A percentile compares a stretch with the other conserved stretches of the same genome.
phyloP scores from a whole-genome alignment of 225 moss, liverwort and hornwort species.

The Bryoerythrophyllum caledonicum region DNA sequence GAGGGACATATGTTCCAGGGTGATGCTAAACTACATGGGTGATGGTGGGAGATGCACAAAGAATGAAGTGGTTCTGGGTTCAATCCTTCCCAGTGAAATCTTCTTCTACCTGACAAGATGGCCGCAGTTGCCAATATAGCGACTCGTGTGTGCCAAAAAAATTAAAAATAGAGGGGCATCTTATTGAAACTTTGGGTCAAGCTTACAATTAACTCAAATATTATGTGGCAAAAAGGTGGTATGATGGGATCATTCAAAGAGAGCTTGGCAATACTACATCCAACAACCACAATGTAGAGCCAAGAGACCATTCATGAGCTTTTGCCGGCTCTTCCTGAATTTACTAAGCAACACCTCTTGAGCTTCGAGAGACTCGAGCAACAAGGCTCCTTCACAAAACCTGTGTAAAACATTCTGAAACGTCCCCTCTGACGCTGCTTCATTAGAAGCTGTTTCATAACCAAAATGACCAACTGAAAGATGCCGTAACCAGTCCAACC shows the following conservation, averaged over 20 bases:
- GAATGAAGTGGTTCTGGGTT: no score
- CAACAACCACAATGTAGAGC: constrained; percentile 42
- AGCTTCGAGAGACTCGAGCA: constrained; percentile 45
- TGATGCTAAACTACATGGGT: no score
- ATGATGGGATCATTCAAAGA: neutral
- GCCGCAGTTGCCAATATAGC: no score
- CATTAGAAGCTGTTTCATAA: neutral
- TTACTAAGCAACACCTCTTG: constrained; percentile 39
- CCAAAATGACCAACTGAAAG: constrained; percentile 24
- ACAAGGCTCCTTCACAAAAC: constrained; percentile 53
- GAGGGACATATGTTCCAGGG: no score
- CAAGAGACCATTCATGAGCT: constrained; percentile 59
- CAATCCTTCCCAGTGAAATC: no score
- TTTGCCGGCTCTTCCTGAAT: constrained; percentile 53
- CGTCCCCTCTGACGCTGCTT: constrained; percentile 21
- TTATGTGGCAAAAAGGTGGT: neutral
- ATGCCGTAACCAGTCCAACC: constrained; percentile 38
- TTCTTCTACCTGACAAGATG: no score
- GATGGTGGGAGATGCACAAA: no score
- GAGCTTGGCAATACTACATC: neutral
- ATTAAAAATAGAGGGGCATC: no score
- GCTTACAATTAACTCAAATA: neutral
- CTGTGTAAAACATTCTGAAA: constrained; percentile 43
- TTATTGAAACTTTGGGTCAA: no score
- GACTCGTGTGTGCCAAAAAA: no score